Percentiles rank a stretch among this genome's conserved stretches.
These are phyloP conservation scores for Gamsiella multidivaricata DNA, from an alignment of 192 early-diverging fungal species.

Conservation along the genomic window DNA sequence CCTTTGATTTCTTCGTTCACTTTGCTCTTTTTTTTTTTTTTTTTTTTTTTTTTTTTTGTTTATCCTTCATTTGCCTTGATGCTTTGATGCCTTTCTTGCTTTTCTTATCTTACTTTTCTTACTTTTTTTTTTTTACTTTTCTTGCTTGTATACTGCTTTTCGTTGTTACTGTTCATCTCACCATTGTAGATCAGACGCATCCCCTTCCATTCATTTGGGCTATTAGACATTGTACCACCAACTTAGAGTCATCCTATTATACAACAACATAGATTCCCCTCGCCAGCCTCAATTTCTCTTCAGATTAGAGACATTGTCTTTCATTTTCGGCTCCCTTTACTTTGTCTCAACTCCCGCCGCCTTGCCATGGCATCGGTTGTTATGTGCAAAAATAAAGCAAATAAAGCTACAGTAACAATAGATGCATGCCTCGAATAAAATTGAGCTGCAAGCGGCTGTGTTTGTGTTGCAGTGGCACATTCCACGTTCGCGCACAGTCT, in stretches of 20 bases:
- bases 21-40: constrained; percentile 1
- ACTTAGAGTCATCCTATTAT: neutral
- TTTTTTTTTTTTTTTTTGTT: constrained; percentile 5
- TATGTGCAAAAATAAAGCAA: too few species aligned
- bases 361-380: too few species aligned
- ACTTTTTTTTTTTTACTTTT: neutral
- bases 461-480: too few species aligned
- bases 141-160: neutral
- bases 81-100: neutral
- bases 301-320: neutral
- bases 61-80: neutral
- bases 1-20: neutral
- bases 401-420: too few species aligned
- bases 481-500: too few species aligned
- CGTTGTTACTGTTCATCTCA: neutral
- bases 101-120: neutral
- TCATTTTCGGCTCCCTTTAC: too few species aligned
- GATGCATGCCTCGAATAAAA: too few species aligned
- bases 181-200: constrained; percentile 28
- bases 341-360: too few species aligned
- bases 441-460: too few species aligned
- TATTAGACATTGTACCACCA: constrained; percentile 19
- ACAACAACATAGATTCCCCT: neutral
- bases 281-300: neutral
- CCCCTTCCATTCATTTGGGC: neutral